Conservation (phyloP, 495 filamentous ascomycete species). For the Daldinia loculata region DNA sequence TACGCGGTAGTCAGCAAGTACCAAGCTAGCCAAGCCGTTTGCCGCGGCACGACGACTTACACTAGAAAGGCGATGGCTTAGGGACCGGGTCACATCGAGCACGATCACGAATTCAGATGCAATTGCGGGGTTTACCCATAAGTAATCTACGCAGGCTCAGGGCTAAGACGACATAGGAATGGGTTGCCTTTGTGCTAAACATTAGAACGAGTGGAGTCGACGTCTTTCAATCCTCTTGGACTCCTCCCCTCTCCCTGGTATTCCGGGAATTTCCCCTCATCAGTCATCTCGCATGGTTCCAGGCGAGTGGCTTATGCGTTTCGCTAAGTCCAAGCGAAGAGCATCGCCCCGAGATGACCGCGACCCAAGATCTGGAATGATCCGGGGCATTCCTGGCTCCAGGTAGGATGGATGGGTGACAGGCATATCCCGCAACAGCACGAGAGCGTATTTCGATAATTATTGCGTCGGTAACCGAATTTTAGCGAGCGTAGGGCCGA, state of each 20-base stretch:
- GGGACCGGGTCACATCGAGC: conserved; percentile 24
- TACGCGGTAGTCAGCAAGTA: conserved; percentile 7
- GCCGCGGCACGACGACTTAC: conserved; percentile 21
- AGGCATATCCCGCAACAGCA: conserved; percentile 26
- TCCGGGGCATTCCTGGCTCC: conserved; percentile 24
- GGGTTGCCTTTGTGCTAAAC: conserved; percentile 12
- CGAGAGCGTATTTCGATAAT: conserved; percentile 3
- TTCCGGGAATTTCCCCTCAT: conserved; percentile 30
- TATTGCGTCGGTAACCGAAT: conserved; percentile 11
- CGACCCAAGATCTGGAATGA: conserved; percentile 34
- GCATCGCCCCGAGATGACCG: conserved; percentile 25
- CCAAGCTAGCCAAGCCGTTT: neutral
- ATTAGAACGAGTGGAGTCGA: conserved; percentile 31
- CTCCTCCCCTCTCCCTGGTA: conserved; percentile 5
- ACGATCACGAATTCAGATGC: conserved; percentile 38
- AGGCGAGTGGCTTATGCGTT: conserved; percentile 30
- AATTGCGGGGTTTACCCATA: conserved; percentile 40
- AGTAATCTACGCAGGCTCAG: conserved; percentile 31
- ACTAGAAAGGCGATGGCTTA: conserved; percentile 21
- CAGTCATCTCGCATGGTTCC: conserved; percentile 28
- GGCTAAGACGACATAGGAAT: conserved; percentile 31
- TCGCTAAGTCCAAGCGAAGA: conserved; percentile 37
- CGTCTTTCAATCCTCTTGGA: conserved; percentile 20
- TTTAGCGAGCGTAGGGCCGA: conserved; percentile 15
- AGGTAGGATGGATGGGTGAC: conserved; percentile 22